phyloP scores from a whole-genome alignment of 495 filamentous ascomycete species.

The Penicillium coffeae region DNA sequence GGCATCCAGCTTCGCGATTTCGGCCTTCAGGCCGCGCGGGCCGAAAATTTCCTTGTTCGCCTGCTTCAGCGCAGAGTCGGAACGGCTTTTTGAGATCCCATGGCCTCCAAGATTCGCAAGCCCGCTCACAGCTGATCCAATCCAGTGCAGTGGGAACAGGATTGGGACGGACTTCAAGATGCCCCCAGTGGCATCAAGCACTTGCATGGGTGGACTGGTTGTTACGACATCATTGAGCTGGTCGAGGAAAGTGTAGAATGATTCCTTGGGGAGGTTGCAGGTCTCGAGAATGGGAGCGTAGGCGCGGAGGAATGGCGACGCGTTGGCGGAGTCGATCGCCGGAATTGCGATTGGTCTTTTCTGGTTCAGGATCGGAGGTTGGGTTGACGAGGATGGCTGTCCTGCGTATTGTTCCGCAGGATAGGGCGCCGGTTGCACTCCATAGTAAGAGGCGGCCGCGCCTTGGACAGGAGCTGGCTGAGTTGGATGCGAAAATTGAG shows the following conservation, averaged over 20 bases:
- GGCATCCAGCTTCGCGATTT: constrained; percentile 23
- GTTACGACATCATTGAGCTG: constrained; percentile 26
- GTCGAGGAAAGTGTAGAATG: constrained; percentile 27
- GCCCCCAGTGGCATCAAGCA: constrained; percentile 31
- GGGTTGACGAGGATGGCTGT: neutral
- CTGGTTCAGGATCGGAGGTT: neutral
- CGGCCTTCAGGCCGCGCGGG: constrained; percentile 20
- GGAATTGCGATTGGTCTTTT: constrained; percentile 29
- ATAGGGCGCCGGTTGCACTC: neutral
- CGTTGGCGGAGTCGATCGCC: constrained; percentile 12
- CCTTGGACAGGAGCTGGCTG: neutral
- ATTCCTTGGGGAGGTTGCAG: constrained; percentile 22
- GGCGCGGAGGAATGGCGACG: constrained; percentile 27
- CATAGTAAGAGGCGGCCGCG: too few species aligned
- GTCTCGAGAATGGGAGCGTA: constrained; percentile 21
- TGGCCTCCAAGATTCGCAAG: constrained; percentile 22
- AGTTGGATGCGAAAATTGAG: neutral
- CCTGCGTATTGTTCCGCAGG: neutral
- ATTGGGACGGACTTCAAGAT: constrained; percentile 28
- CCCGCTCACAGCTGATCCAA: constrained; percentile 23
- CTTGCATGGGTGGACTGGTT: constrained; percentile 31
- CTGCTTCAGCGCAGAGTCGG: constrained; percentile 22
- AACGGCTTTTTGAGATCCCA: constrained; percentile 24
- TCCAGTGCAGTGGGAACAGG: constrained; percentile 26
- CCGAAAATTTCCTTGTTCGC: constrained; percentile 29